phyloP scores from a whole-genome alignment of 2,329 filamentous ascomycete genomes.

The Aspergillus sp. region DNA sequence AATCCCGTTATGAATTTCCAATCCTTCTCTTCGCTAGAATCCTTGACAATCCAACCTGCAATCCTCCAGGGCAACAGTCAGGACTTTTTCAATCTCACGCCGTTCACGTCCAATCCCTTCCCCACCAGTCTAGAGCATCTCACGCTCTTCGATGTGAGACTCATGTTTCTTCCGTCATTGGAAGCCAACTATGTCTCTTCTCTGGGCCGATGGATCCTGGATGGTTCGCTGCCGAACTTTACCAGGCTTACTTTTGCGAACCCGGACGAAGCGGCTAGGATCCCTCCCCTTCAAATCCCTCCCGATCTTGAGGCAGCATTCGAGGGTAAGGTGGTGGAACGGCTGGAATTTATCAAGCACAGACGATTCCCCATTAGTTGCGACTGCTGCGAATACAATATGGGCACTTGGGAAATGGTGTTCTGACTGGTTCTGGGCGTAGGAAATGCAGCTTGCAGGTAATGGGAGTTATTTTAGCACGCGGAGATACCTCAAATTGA shows the following conservation, averaged over 20 bases:
- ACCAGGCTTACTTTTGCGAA: not conserved
- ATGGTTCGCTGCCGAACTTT: not conserved
- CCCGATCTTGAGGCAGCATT: not conserved
- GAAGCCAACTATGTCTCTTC: not conserved
- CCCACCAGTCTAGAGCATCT: not conserved
- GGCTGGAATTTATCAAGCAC: not conserved
- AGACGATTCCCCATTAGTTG: not conserved
- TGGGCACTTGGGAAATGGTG: not conserved
- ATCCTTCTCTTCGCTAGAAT: not conserved
- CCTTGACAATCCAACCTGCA: not conserved
- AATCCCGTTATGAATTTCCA: not conserved
- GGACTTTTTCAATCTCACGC: not conserved
- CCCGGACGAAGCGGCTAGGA: not conserved
- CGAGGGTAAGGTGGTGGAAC: not conserved
- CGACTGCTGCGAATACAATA: not conserved
- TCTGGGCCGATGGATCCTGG: not conserved
- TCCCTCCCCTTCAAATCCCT: not conserved
- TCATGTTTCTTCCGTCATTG: not conserved
- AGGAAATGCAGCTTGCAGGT: too few species aligned
- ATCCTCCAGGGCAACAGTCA: not conserved
- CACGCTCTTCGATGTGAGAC: not conserved
- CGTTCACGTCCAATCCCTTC: not conserved
- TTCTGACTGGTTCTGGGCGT: not conserved
- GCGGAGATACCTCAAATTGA: too few species aligned
- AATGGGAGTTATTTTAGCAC: too few species aligned